Conservation (phyloP, 768 basidiomycete genomes). For the Lactarius sp. region DNA sequence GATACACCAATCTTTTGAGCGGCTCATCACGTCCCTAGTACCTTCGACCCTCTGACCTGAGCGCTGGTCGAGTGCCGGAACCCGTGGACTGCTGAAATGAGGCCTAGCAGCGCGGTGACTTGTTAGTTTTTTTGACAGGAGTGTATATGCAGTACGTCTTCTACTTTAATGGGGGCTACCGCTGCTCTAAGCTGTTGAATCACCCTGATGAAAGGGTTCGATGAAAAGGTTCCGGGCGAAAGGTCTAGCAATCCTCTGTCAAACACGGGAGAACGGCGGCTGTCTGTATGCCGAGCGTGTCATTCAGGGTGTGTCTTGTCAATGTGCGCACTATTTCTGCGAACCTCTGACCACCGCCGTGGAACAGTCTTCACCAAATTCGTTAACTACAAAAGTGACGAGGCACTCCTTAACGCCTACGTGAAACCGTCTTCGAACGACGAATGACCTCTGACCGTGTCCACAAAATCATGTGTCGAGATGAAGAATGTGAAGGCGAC, state of each 20-base stretch:
- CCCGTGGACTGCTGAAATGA: too few relatives aligned
- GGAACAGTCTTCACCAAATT: conserved; percentile 91
- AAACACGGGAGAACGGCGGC: conserved; percentile 74
- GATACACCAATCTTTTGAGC: too few relatives aligned
- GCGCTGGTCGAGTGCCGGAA: too few relatives aligned
- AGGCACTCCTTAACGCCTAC: conserved; percentile 73
- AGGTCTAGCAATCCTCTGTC: conserved; percentile 75
- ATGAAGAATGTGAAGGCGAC: too few relatives aligned
- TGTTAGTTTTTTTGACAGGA: conserved; percentile 53
- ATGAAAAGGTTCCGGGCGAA: conserved; percentile 51
- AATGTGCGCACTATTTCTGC: background rate
- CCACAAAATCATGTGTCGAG: too few relatives aligned
- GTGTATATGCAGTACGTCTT: conserved; percentile 78
- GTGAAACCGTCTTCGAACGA: conserved; percentile 64
- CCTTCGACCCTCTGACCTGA: too few relatives aligned
- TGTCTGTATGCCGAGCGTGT: conserved; percentile 76
- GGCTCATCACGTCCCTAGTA: too few relatives aligned
- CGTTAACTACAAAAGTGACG: conserved; percentile 58
- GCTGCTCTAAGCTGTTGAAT: background rate
- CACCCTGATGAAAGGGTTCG: conserved; percentile 76
- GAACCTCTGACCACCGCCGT: conserved; percentile 36
- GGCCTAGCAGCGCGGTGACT: too few relatives aligned
- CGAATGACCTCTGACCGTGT: too few relatives aligned
- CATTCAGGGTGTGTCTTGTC: conserved; percentile 70
- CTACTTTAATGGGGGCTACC: background rate